phyloP scores from a whole-genome alignment of 2,329 filamentous ascomycete species.

The Tricladium varicosporioides region DNA sequence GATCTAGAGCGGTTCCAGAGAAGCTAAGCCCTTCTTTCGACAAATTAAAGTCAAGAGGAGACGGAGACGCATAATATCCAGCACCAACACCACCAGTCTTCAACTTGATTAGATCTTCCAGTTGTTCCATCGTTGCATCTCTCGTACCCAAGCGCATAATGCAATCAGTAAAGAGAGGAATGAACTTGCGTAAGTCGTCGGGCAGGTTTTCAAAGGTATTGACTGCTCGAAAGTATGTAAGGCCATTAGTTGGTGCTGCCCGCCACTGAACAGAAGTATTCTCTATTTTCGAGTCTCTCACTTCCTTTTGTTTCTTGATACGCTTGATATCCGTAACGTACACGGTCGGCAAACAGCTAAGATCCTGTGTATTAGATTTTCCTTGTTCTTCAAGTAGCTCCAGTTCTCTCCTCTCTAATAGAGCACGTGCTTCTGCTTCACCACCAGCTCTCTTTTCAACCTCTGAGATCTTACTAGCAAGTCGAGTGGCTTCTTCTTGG shows the following conservation, averaged over 20 bases:
- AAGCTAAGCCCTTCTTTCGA: constrained; percentile 82
- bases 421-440: constrained; percentile 66
- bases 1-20: constrained; percentile 82
- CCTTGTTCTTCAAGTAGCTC: constrained; percentile 80
- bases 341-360: constrained; percentile 85
- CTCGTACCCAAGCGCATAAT: constrained; percentile 93
- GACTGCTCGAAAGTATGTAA: constrained; percentile 93
- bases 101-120: constrained; percentile 93
- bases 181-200: constrained; percentile 76
- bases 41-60: constrained; percentile 66
- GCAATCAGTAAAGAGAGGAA: constrained; percentile 88
- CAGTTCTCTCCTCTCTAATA: constrained; percentile 75
- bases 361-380: constrained; percentile 77
- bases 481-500: constrained; percentile 71
- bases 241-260: constrained; percentile 88
- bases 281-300: constrained; percentile 64
- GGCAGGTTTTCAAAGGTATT: constrained; percentile 77
- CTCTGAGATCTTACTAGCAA: constrained; percentile 72
- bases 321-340: constrained; percentile 87
- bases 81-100: constrained; percentile 91
- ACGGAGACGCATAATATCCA: constrained; percentile 78
- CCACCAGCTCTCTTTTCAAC: constrained; percentile 67
- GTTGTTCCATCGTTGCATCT: constrained; percentile 84
- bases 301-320: constrained; percentile 57
- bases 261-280: constrained; percentile 80